Conservation (phyloP, 805 yeast genomes). For the Metschnikowia orientalis region DNA sequence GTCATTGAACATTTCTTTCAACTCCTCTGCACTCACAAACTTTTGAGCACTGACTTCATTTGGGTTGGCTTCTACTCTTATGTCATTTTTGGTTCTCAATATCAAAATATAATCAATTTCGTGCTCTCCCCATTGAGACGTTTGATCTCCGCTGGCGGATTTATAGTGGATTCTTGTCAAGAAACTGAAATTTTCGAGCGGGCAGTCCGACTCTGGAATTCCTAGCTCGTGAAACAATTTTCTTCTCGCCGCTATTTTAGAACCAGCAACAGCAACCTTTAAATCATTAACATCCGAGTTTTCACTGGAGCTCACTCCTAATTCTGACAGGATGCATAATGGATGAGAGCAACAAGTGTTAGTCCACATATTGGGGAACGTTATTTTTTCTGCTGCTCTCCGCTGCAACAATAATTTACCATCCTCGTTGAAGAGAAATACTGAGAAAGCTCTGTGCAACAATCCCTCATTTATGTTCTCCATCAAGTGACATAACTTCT, state of each 20-base stretch:
- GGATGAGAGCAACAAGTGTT: constrained; percentile 99
- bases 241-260: constrained; percentile 82
- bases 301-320: constrained; percentile 45
- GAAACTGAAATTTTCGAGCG: constrained; percentile 67
- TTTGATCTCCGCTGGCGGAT: constrained; percentile 67
- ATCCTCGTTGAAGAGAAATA: constrained; percentile 80
- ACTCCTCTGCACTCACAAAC: constrained; percentile 66
- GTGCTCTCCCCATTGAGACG: constrained; percentile 87
- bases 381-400: constrained; percentile 93
- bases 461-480: constrained; percentile 79
- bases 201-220: constrained; percentile 56
- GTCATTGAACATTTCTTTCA: constrained; percentile 75
- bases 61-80: constrained; percentile 58
- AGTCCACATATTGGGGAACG: constrained; percentile 97
- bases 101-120: constrained; percentile 93
- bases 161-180: constrained; percentile 93
- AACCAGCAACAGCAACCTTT: constrained; percentile 67
- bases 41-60: constrained; percentile 75
- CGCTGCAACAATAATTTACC: constrained; percentile 83
- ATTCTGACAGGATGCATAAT: constrained; percentile 72
- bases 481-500: constrained; percentile 87
- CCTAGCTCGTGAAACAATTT: constrained; percentile 94
- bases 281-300: constrained; percentile 32
- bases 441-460: constrained; percentile 93
- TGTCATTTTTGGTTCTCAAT: constrained; percentile 50